phyloP scores from a whole-genome alignment of 202 grass and related monocot genomes.

The Brachypodium distachyon region DNA sequence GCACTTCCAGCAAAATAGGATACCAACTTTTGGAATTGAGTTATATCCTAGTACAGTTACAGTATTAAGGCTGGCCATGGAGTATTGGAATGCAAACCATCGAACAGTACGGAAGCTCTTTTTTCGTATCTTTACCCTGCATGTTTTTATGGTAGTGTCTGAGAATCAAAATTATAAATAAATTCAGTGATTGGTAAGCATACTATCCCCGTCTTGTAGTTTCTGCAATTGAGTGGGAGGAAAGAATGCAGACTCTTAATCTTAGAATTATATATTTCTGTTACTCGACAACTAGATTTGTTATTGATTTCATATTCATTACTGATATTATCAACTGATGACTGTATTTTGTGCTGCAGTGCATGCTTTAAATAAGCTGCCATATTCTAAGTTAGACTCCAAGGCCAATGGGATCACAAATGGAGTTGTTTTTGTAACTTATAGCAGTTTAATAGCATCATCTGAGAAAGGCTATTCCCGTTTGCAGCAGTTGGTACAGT shows the following conservation, averaged over 20 bases:
- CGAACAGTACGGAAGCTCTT: neutral
- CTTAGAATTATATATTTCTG: neutral
- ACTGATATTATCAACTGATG: slow-evolving; percentile 21
- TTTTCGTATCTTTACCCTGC: neutral
- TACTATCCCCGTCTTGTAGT: neutral
- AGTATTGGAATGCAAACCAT: neutral
- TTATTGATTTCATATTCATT: slow-evolving; percentile 9
- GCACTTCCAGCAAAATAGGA: neutral
- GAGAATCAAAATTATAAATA: neutral
- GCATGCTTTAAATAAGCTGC: slow-evolving; percentile 84
- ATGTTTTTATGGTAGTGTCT: too few relatives aligned
- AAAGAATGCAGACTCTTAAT: neutral
- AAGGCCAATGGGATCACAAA: slow-evolving; percentile 80
- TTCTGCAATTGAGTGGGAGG: slow-evolving; percentile 8
- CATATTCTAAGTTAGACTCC: slow-evolving; percentile 93
- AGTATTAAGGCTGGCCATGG: neutral
- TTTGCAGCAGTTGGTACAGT: slow-evolving; percentile 85
- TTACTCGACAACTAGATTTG: neutral
- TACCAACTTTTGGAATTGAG: neutral
- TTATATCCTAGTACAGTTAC: neutral
- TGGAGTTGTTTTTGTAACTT: slow-evolving; percentile 94
- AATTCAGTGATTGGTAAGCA: neutral
- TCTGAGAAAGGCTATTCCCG: slow-evolving; percentile 89
- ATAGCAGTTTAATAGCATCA: slow-evolving; percentile 96
- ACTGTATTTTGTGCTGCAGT: slow-evolving; percentile 59